Base-by-base conservation (phyloP, 163 green algal species). In the Volvox carteri region DNA sequence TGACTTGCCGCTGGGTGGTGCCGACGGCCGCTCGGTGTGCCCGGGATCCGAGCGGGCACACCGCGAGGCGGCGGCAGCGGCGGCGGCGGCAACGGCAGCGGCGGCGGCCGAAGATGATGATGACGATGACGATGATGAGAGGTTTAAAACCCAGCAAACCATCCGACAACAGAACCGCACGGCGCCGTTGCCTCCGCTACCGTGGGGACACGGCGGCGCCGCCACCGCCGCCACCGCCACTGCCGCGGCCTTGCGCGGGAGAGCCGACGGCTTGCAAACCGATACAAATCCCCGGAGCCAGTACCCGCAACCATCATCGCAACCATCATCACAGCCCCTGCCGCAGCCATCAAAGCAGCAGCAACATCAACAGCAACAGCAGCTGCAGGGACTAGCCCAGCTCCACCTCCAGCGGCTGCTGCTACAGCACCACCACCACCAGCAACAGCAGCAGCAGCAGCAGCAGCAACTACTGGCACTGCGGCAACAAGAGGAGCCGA, bases 381-480 rank as follows among this genome's bases (percentile, higher is more conserved):
- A 77, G 35, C 67, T 46, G 50, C 67, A 77, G 35, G 5, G n/a
- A 81, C 25, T 28, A n/a, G n/a, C 44, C 0, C 74, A 19, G 28
- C 46, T 65, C 1, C 44, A 81, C 16, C 44, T 19, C 4, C 48
- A 84, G 75, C 75, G 30, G 7, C 65, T 48, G 65, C 70, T 37
- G 70, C 16, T 5, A 52, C 70, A 37, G 18, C 39, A 54, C 19
- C 70, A 37, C 6, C 70, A 54, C 9, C 70, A 56, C 6, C 46
- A 70, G 25, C 48, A 84, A 14, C 75, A 33, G 30, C 75, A 84
- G 12, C 48, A 44, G 48, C 75, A 67, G 75, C 75, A 35, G 48
- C 75, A 21, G 25, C 35, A 25, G 46, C 75, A 48, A 33, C 75
- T 28, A 48, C 75, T 33, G 2, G 37, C 16, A 12, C 46, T 5